phyloP scores from a whole-genome alignment of 805 yeast genomes.

The Suhomyces sp. region DNA sequence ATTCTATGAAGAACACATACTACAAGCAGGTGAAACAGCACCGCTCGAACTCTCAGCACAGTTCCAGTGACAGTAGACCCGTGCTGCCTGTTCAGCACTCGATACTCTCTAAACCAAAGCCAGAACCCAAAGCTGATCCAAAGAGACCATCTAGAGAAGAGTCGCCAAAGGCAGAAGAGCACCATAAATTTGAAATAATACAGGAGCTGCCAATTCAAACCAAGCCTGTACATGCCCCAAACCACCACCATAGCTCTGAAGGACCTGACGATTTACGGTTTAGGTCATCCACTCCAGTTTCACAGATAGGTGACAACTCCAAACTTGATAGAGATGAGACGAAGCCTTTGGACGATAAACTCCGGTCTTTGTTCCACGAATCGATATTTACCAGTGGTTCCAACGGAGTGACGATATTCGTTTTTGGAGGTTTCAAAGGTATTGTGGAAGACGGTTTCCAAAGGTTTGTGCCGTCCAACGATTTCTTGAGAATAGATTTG shows the following conservation, averaged over 20 bases:
- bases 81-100: slow-evolving; percentile 16
- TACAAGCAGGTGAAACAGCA: slow-evolving; percentile 31
- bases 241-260: background rate
- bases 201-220: background rate
- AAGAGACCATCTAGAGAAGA: background rate
- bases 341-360: background rate
- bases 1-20: slow-evolving; percentile 26
- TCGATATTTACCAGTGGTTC: slow-evolving; percentile 7
- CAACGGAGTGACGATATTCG: slow-evolving; percentile 24
- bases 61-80: slow-evolving; percentile 17
- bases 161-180: background rate
- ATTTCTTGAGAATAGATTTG: slow-evolving; percentile 34
- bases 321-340: background rate
- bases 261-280: background rate
- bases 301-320: background rate
- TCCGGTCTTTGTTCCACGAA: slow-evolving; percentile 7
- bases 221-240: background rate
- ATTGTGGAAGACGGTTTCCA: slow-evolving; percentile 13
- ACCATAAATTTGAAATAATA: background rate
- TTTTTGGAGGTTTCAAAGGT: slow-evolving; percentile 38
- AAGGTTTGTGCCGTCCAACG: slow-evolving; percentile 30
- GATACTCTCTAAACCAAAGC: background rate
- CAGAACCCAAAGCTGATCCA: background rate
- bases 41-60: slow-evolving; percentile 23
- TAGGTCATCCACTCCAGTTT: background rate